Conservation (phyloP, 1,139 yeast species). For the Yamadazyma conglobata region DNA sequence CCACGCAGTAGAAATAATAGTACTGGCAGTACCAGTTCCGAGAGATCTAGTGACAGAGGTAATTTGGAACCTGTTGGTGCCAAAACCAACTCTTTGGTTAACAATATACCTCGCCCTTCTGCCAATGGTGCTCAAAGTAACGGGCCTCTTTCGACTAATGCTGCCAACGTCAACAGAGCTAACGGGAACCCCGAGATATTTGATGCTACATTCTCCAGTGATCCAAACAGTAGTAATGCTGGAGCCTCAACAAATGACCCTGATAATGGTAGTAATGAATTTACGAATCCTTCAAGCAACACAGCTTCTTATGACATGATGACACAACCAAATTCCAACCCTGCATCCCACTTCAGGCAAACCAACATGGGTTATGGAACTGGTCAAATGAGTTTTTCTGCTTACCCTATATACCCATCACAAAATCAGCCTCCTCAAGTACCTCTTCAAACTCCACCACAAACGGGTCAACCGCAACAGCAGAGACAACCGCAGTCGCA, state of each 20-base stretch:
- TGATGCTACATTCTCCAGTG: slow-evolving; percentile 14
- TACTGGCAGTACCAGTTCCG: slow-evolving; percentile 2
- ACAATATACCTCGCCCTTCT: too few relatives aligned
- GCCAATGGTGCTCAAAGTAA: too few relatives aligned
- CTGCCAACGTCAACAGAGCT: too few relatives aligned
- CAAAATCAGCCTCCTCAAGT: slow-evolving; percentile 6
- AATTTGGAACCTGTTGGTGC: too few relatives aligned
- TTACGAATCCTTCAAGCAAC: slow-evolving; percentile 10
- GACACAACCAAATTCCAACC: slow-evolving; percentile 18
- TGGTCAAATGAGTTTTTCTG: slow-evolving; percentile 9
- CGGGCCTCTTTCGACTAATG: slow-evolving; percentile 1
- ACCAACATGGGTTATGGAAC: slow-evolving; percentile 7
- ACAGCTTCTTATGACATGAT: slow-evolving; percentile 22
- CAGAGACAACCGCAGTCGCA: slow-evolving; percentile 4
- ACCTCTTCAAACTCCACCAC: slow-evolving; percentile 5
- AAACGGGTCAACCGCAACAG: slow-evolving; percentile 2
- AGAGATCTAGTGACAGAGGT: too few relatives aligned
- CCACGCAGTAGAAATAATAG: slow-evolving; percentile 3
- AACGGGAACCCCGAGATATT: slow-evolving; percentile 17
- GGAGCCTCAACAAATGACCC: slow-evolving; percentile 6
- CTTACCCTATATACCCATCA: slow-evolving; percentile 10
- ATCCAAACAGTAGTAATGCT: slow-evolving; percentile 8
- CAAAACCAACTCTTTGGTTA: too few relatives aligned
- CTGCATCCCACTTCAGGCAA: slow-evolving; percentile 22
- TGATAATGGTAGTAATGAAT: slow-evolving; percentile 10